These are phyloP conservation scores for Hymenoscyphus albidus DNA, from an alignment of 2,329 filamentous ascomycete genomes.

Conservation along the genomic window DNA sequence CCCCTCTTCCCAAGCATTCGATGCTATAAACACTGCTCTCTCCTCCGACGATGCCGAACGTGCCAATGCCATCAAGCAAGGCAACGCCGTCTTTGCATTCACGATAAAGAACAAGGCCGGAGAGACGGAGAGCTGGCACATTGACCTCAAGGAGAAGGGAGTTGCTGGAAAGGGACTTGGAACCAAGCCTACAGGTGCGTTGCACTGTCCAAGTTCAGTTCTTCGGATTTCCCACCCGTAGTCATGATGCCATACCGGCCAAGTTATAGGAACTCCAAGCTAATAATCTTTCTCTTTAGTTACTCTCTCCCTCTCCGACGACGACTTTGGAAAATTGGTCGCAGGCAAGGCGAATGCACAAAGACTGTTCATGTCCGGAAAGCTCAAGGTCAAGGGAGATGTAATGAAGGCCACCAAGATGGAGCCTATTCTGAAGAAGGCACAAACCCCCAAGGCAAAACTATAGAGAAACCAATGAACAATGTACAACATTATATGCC, in stretches of 20 bases:
- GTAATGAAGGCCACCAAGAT: slow-evolving; percentile 99
- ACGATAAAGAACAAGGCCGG: slow-evolving; percentile 83
- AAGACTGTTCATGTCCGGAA: slow-evolving; percentile 90
- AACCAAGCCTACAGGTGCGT: slow-evolving; percentile 78
- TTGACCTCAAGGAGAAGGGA: slow-evolving; percentile 90
- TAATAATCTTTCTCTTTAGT: slow-evolving; percentile 50
- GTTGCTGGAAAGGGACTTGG: slow-evolving; percentile 73
- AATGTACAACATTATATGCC: not conserved
- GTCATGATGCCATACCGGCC: not conserved
- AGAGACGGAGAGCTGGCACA: slow-evolving; percentile 82
- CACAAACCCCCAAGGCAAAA: slow-evolving; percentile 72
- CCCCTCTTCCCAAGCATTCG: slow-evolving; percentile 87
- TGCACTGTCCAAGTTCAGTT: not conserved
- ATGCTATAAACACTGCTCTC: slow-evolving; percentile 75
- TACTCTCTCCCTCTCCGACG: slow-evolving; percentile 78
- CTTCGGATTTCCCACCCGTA: not conserved
- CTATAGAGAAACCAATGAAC: slow-evolving; percentile 49
- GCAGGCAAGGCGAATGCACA: slow-evolving; percentile 89
- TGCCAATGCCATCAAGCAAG: slow-evolving; percentile 86
- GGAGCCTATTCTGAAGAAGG: slow-evolving; percentile 87
- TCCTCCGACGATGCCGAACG: slow-evolving; percentile 65
- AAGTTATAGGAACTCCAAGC: not conserved
- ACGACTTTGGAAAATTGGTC: slow-evolving; percentile 81
- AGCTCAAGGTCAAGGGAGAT: slow-evolving; percentile 97
- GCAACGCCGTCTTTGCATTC: slow-evolving; percentile 84